Evolutionary conservation across 2,329 filamentous ascomycete species (phyloP).

Genomic region (Leptographium wingfieldii): DNA sequence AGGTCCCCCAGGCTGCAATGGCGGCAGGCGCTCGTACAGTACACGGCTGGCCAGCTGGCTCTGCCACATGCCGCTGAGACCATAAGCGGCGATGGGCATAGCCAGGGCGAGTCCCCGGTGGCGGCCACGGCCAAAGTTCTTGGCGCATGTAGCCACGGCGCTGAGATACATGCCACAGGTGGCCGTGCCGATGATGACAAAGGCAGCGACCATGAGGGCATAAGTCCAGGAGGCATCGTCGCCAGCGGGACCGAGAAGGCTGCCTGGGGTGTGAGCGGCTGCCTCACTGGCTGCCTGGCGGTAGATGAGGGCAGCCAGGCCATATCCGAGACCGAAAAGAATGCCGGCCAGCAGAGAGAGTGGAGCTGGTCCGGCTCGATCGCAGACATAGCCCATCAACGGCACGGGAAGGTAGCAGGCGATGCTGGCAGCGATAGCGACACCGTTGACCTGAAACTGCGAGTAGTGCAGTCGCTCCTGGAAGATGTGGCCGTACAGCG

Average conservation of each 20-base stretch:
- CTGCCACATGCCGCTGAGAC: slow-evolving; percentile 90
- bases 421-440: slow-evolving; percentile 76
- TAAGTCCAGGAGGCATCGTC: slow-evolving; percentile 52
- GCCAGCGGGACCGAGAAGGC: slow-evolving; percentile 25
- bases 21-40: slow-evolving; percentile 54
- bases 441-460: slow-evolving; percentile 82
- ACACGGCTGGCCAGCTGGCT: slow-evolving; percentile 75
- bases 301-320: slow-evolving; percentile 72
- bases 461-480: slow-evolving; percentile 77
- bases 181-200: slow-evolving; percentile 68
- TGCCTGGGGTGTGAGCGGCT: slow-evolving; percentile 13
- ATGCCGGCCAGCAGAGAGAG: slow-evolving; percentile 60
- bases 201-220: slow-evolving; percentile 71
- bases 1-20: slow-evolving; percentile 23
- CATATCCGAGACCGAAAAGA: slow-evolving; percentile 71
- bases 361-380: slow-evolving; percentile 69
- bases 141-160: slow-evolving; percentile 88
- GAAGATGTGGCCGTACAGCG: slow-evolving; percentile 83
- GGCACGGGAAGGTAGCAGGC: slow-evolving; percentile 89
- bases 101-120: slow-evolving; percentile 83
- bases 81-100: slow-evolving; percentile 82
- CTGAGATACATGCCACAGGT: slow-evolving; percentile 84
- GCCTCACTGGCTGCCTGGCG: slow-evolving; percentile 28
- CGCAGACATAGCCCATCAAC: slow-evolving; percentile 79
- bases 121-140: slow-evolving; percentile 88